Evolutionary conservation across 495 filamentous ascomycete genomes (phyloP).

Genomic region (Entonaema liquescens): DNA sequence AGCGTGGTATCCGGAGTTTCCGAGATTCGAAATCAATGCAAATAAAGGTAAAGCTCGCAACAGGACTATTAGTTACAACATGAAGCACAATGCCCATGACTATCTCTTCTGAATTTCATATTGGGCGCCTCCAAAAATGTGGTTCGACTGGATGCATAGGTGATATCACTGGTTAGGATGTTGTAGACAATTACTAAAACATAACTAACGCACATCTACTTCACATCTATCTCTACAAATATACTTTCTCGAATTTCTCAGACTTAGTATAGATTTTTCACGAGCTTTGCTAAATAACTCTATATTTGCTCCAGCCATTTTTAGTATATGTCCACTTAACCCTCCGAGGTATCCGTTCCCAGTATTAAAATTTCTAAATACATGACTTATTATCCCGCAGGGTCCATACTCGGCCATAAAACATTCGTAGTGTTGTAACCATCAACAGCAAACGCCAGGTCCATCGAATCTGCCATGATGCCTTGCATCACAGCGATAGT

Average conservation of each 20-base stretch:
- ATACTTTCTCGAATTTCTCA: neutral
- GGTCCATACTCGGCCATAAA: slow-evolving; percentile 17
- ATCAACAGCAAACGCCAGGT: slow-evolving; percentile 25
- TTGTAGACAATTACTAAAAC: neutral
- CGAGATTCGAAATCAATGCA: neutral
- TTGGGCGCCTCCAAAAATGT: neutral
- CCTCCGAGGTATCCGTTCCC: neutral
- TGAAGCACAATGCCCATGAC: neutral
- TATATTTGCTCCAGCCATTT: neutral
- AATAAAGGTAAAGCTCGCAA: neutral
- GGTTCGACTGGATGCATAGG: neutral
- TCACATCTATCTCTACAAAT: no score
- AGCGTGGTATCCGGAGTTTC: neutral
- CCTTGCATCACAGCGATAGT: slow-evolving; percentile 26
- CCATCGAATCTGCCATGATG: slow-evolving; percentile 25
- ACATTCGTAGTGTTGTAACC: slow-evolving; percentile 21
- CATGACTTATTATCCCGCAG: neutral
- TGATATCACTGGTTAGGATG: neutral
- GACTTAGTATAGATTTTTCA: neutral
- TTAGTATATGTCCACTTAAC: neutral
- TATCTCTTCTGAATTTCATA: neutral
- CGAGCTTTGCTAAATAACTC: neutral
- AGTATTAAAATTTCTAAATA: neutral
- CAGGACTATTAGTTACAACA: neutral
- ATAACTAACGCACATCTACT: neutral